These are phyloP conservation scores for Mortierella hygrophila DNA, from an alignment of 192 early-diverging fungal species.

Conservation along the genomic window DNA sequence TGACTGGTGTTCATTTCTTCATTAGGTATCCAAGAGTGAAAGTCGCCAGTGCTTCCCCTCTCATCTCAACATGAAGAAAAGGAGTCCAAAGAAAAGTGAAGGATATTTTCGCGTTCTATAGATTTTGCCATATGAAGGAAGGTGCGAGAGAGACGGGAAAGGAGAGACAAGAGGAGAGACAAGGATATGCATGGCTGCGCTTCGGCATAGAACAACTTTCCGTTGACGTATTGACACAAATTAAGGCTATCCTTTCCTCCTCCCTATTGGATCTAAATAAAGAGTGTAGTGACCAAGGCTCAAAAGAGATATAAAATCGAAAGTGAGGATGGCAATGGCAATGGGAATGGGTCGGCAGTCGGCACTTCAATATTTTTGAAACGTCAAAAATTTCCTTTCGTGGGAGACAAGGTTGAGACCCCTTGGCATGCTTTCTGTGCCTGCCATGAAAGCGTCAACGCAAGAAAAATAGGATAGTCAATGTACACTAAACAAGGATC, in stretches of 20 bases:
- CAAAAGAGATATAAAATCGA: background rate
- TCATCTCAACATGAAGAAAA: no score
- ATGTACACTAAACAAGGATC: no score
- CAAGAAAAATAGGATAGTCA: no score
- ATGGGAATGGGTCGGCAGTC: background rate
- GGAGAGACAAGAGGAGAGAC: background rate
- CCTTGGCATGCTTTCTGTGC: no score
- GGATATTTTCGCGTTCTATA: no score
- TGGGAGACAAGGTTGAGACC: background rate
- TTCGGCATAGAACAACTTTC: background rate
- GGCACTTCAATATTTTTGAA: background rate
- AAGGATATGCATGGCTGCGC: background rate
- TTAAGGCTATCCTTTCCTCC: no score
- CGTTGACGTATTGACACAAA: background rate
- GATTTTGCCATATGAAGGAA: no score
- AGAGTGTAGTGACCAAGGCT: background rate
- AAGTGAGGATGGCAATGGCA: background rate
- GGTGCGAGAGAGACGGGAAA: no score
- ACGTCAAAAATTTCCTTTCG: background rate
- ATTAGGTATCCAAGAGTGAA: background rate
- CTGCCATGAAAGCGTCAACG: no score
- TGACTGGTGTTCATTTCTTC: background rate
- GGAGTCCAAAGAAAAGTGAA: no score
- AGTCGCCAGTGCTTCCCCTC: no score
- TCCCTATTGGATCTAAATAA: background rate